Conservation (phyloP, 2,329 filamentous ascomycete species). For the Venturiaceae sp. region DNA sequence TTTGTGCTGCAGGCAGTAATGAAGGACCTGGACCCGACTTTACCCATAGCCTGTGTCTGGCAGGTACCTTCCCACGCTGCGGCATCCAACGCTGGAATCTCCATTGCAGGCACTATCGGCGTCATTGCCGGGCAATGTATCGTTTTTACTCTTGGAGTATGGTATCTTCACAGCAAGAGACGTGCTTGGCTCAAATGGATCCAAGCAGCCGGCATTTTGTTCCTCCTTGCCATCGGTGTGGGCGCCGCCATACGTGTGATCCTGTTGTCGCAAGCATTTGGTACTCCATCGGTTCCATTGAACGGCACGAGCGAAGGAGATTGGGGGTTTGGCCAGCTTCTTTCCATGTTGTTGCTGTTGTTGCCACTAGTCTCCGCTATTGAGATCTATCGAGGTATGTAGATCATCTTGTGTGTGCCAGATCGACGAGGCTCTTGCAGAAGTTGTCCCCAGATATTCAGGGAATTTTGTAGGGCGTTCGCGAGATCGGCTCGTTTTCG, state of each 20-base stretch:
- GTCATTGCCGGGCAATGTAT: constrained; percentile 50
- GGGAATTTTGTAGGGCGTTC: background rate
- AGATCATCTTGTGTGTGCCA: constrained; percentile 12
- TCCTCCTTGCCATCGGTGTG: constrained; percentile 44
- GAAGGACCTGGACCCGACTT: constrained; percentile 39
- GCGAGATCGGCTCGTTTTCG: no score
- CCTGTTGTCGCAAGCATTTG: constrained; percentile 52
- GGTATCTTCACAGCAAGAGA: constrained; percentile 51
- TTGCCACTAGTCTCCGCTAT: constrained; percentile 50
- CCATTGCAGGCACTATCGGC: constrained; percentile 49
- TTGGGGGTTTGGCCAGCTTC: constrained; percentile 55
- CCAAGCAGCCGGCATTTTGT: constrained; percentile 42
- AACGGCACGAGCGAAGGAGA: constrained; percentile 43
- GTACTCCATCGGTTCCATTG: constrained; percentile 39
- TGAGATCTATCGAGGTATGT: constrained; percentile 47
- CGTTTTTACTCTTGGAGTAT: constrained; percentile 51
- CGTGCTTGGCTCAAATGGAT: constrained; percentile 46
- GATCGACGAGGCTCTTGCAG: no score
- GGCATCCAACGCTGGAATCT: constrained; percentile 34
- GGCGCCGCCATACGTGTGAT: constrained; percentile 50
- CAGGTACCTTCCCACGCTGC: constrained; percentile 27
- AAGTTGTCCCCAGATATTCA: no score
- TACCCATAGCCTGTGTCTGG: constrained; percentile 56
- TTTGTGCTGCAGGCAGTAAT: constrained; percentile 48
- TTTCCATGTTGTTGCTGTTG: constrained; percentile 50